A percentile compares a stretch with the other conserved stretches of the same genome.
phyloP scores from a whole-genome alignment of 1,284 basidiomycete species.

The Cryptococcus sp. region DNA sequence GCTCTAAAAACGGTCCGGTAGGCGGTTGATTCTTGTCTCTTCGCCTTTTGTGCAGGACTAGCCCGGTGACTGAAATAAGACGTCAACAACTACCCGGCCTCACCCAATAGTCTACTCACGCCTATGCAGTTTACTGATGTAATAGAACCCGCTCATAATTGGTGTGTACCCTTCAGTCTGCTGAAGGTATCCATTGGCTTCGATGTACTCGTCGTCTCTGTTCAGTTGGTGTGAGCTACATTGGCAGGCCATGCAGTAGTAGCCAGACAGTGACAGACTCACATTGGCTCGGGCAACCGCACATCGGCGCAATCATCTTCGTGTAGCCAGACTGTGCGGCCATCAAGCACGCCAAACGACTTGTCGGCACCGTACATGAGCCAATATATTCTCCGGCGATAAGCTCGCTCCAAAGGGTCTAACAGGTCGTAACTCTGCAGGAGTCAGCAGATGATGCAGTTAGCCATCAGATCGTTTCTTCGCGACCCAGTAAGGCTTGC shows the following conservation, averaged over 20 bases:
- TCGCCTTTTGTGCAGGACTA: conserved; percentile 40
- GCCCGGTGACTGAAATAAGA: conserved; percentile 36
- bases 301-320: conserved; percentile 69
- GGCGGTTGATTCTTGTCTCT: conserved; percentile 41
- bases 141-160: conserved; percentile 47
- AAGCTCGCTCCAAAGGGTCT: conserved; percentile 40
- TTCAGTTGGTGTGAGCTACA: conserved; percentile 19
- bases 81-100: conserved; percentile 19
- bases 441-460: too few relatives aligned
- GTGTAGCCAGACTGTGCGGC: conserved; percentile 74
- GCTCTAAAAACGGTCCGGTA: conserved; percentile 38
- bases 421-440: conserved; percentile 34
- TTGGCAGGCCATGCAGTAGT: not conserved
- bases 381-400: conserved; percentile 46
- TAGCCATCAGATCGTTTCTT: too few relatives aligned
- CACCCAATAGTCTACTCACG: conserved; percentile 33
- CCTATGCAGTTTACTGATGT: conserved; percentile 33
- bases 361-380: conserved; percentile 51
- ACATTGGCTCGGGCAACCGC: conserved; percentile 35
- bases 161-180: conserved; percentile 45
- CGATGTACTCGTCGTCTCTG: conserved; percentile 51
- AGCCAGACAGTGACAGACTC: conserved; percentile 20
- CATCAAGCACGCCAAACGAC: conserved; percentile 32
- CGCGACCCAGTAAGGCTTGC: not conserved
- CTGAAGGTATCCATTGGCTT: conserved; percentile 38